Base-by-base conservation (phyloP, 176 grass and related monocot genomes). In the Thalia dealbata region DNA sequence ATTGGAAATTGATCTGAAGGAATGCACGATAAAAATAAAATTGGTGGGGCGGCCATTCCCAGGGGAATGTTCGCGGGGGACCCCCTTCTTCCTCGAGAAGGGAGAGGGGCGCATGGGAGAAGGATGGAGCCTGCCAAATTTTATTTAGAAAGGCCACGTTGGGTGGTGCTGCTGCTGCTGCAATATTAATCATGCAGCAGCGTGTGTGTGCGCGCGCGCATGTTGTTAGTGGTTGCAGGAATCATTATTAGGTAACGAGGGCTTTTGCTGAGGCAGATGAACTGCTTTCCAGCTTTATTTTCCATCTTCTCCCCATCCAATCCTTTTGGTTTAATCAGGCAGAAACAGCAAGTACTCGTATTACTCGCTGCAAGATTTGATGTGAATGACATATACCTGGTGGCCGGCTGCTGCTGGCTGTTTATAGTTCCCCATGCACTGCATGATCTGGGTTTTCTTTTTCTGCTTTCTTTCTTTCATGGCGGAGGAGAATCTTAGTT, bases 241-340 rank as follows among this genome's bases (percentile, higher is more conserved):
- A 73, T 58, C 71, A 73, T 73, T 73, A 73, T 73, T 73, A 73
- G 71, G 71, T 73, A 25, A 35, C 24, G 41, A 52, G n/a, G n/a
- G 19, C 71, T 56, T 73, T 73, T 55, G 51, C 50, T 23, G 27
- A 73, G 51, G 48, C 51, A 58, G 71, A 50, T 73, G 71, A 73
- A 73, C 48, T 73, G 48, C 44, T 56, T 55, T 55, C 50, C 71
- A 14, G 14, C 18, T 26, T 50, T 54, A 55, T 23, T 11, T 7
- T 29, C 46, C 19, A 24, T 61, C 15, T 18, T 18, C 50, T 16
- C 25, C 8, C 23, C 9, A 73, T 72, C 10, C 70, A 52, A 13
- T 52, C 3, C 51, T 16, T 16, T 14, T 14, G 4, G 16, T 52
- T 16, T 14, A 16, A 52, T 38, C 18, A 13, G 0, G 18, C 51